Percentiles rank a stretch among this genome's conserved stretches.
phyloP scores from a whole-genome alignment of 202 grass and related monocot genomes.

The Panicum virgatum region DNA sequence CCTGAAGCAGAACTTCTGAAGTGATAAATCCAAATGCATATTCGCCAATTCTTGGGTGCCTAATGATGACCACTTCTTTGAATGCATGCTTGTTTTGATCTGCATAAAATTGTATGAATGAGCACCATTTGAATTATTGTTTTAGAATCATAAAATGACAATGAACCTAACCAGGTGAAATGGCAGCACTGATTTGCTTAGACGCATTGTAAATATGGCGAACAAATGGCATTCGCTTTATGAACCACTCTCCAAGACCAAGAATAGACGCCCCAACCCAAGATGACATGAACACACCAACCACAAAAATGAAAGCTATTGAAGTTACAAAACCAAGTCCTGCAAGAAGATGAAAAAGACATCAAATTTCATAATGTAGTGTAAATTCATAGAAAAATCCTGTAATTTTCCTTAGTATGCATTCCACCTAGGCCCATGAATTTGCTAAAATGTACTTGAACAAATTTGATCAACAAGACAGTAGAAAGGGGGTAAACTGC shows the following conservation, averaged over 20 bases:
- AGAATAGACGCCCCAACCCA: slow-evolving; percentile 82
- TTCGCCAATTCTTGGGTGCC: slow-evolving; percentile 84
- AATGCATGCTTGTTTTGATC: slow-evolving; percentile 93
- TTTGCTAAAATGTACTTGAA: not conserved
- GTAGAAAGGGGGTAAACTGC: not conserved
- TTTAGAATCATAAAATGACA: slow-evolving; percentile 18
- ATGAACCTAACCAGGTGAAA: slow-evolving; percentile 74
- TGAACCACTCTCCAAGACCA: slow-evolving; percentile 81
- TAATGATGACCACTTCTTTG: slow-evolving; percentile 87
- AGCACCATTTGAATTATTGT: slow-evolving; percentile 20
- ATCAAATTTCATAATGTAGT: slow-evolving; percentile 2
- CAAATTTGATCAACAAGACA: not conserved
- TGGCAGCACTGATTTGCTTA: slow-evolving; percentile 88
- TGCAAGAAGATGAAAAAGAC: slow-evolving; percentile 25
- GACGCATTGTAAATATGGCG: slow-evolving; percentile 89
- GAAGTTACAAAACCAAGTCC: slow-evolving; percentile 91
- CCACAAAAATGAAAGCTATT: slow-evolving; percentile 79
- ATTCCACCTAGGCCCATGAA: not conserved
- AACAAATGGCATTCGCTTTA: slow-evolving; percentile 85
- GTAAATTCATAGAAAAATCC: not conserved
- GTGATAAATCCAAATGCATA: slow-evolving; percentile 96
- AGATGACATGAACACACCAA: slow-evolving; percentile 91
- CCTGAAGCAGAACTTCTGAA: slow-evolving; percentile 82
- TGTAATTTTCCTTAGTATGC: not conserved
- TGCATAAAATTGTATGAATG: slow-evolving; percentile 38